A percentile compares a stretch with the other conserved stretches of the same genome.
These are phyloP conservation scores for Rhizophora mangle DNA, from an alignment of 345 rosid genomes.

Conservation along the genomic window DNA sequence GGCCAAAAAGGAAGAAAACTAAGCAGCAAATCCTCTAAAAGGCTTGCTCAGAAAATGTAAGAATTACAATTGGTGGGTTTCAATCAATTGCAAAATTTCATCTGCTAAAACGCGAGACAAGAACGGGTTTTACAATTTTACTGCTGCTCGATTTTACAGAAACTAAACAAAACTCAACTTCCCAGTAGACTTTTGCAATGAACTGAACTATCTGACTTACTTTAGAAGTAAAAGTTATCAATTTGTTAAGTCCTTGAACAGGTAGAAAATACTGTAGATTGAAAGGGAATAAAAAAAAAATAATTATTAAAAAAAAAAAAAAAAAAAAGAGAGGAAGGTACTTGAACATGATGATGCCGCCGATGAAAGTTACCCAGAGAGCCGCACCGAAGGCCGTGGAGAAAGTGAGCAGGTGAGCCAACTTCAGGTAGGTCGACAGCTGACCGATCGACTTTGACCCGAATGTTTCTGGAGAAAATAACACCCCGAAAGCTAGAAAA, in stretches of 20 bases:
- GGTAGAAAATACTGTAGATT: neutral
- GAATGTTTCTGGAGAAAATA: constrained; percentile 86
- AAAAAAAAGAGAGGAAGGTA: constrained; percentile 15
- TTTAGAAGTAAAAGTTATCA: too few species aligned
- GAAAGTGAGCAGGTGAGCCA: constrained; percentile 85
- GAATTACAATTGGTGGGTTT: too few species aligned
- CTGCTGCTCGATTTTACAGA: neutral
- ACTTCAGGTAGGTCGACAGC: constrained; percentile 56
- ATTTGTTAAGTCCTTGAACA: neutral
- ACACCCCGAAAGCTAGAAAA: constrained; percentile 68
- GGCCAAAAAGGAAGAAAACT: neutral
- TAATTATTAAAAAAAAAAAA: neutral
- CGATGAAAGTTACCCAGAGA: constrained; percentile 98
- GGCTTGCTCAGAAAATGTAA: neutral
- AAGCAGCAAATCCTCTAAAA: neutral
- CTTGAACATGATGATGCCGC: constrained; percentile 99
- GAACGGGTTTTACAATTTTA: neutral
- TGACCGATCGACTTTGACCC: constrained; percentile 58
- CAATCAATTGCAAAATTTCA: neutral
- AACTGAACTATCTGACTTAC: too few species aligned
- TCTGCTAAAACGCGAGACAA: neutral
- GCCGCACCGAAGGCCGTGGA: constrained; percentile 95
- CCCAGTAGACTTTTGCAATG: neutral
- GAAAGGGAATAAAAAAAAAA: too few species aligned
- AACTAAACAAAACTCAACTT: neutral